Base-by-base conservation (phyloP, 1,139 yeast genomes). In the Wickerhamomyces sp. region DNA sequence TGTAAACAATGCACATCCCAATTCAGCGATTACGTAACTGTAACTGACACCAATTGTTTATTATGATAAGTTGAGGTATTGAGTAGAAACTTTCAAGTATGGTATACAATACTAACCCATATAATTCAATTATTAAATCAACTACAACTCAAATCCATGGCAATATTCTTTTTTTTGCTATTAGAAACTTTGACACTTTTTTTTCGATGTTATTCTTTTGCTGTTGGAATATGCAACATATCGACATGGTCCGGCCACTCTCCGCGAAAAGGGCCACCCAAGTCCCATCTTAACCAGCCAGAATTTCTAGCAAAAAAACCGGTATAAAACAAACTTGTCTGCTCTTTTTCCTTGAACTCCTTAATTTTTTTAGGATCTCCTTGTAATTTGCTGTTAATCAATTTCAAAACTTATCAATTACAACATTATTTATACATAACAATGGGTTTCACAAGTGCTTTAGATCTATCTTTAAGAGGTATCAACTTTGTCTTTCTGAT, bases 401-500 rank as follows among this genome's bases (percentile, higher is more conserved):
- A 15, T 26, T 18, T 2, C 11, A 23, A 23, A 31, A 30, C 15
- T 32, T 7, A 13, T 11, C 9, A 31, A 27, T 7, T 6, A 13
- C 31, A 10, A 27, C 13, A 15, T 3, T 15, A 38, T 9, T n/a
- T 6, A 7, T 23, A 3, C 34, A 18, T 18, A 18, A 38, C 40
- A 38, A 38, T 38, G 40, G 40, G 35, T 31, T 15, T 37, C 40
- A 38, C 13, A 18, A 32, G 36, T 7, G 27, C 23, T 15, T 8
- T 38, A 11, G 40, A 32, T 31, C 34, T 46, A 18, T 31, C 50
- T 33, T 42, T 50, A 45, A 48, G 56, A 45, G 72, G 71, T 42
- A 61, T 82, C 48, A 85, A 89, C 74, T 85, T 90, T 62, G 70
- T 80, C 59, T 81, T 87, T 67, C 78, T 90, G 54, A 80, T 81